Evolutionary conservation across 768 basidiomycete species (phyloP).

Genomic region (Leccinum fibrillosum): DNA sequence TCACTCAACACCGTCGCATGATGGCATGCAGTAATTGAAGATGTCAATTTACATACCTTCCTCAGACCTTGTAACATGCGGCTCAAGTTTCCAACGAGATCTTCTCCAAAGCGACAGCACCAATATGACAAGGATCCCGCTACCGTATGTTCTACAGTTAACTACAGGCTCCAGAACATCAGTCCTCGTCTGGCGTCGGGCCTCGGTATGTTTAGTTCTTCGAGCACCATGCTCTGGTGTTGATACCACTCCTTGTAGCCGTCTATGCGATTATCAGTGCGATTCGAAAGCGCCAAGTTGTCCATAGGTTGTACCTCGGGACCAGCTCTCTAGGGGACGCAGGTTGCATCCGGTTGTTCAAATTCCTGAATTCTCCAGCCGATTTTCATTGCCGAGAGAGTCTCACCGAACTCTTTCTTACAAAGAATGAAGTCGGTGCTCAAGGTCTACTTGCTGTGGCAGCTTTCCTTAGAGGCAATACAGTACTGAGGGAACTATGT

Average conservation of each 20-base stretch:
- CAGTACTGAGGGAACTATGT: constrained; percentile 45
- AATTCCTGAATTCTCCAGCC: constrained; percentile 47
- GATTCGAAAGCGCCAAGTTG: constrained; percentile 43
- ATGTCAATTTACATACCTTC: neutral
- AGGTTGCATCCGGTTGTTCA: constrained; percentile 53
- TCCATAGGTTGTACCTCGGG: constrained; percentile 53
- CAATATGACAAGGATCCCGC: constrained; percentile 28
- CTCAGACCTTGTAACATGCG: constrained; percentile 17
- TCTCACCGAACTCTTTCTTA: constrained; percentile 56
- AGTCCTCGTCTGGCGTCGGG: constrained; percentile 30
- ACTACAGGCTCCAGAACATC: constrained; percentile 22
- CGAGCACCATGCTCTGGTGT: neutral
- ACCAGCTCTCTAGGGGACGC: constrained; percentile 56
- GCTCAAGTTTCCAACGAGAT: constrained; percentile 18
- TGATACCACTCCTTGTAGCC: constrained; percentile 32
- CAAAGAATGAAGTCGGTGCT: constrained; percentile 54
- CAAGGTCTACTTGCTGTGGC: constrained; percentile 52
- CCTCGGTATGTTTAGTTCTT: constrained; percentile 18
- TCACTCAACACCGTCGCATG: constrained; percentile 4
- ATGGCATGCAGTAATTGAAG: neutral
- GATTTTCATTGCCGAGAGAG: constrained; percentile 39
- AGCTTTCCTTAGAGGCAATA: constrained; percentile 47
- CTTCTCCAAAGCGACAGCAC: constrained; percentile 25
- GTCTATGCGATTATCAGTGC: constrained; percentile 46
- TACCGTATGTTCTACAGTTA: constrained; percentile 26